A percentile compares a stretch with the other conserved stretches of the same genome.
phyloP scores from a whole-genome alignment of 441 rosid genomes.

The Codiaeum variegatum region DNA sequence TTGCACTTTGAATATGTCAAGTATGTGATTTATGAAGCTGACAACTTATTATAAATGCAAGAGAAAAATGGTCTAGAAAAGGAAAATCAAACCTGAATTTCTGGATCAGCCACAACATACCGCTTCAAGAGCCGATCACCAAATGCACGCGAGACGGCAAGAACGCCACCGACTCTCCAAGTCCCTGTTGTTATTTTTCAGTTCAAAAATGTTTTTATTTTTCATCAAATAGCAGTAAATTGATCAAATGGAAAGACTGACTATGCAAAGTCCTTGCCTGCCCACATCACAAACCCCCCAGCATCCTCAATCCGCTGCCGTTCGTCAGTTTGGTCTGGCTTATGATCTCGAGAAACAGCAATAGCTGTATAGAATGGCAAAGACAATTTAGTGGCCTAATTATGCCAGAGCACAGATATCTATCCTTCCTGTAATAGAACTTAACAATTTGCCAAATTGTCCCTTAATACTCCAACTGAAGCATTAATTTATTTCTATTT shows the following conservation, averaged over 20 bases:
- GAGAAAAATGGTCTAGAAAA: not conserved
- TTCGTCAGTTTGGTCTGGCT: constrained; percentile 95
- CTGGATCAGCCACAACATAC: constrained; percentile 98
- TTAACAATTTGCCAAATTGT: not conserved
- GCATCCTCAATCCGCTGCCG: constrained; percentile 95
- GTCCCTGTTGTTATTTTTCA: constrained; percentile 54
- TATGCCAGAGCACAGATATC: not conserved
- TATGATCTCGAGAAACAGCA: constrained; percentile 97
- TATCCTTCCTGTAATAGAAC: not conserved
- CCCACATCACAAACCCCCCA: constrained; percentile 99
- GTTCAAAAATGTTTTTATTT: not conserved
- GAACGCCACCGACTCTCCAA: constrained; percentile 99
- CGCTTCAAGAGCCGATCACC: constrained; percentile 94
- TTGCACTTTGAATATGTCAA: not conserved
- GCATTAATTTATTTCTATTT: not conserved
- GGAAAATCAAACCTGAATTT: constrained; percentile 66
- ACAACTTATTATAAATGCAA: not conserved
- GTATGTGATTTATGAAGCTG: not conserved
- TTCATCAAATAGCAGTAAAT: not conserved
- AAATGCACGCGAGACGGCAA: constrained; percentile 99
- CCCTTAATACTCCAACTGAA: not conserved
- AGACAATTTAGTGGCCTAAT: constrained; percentile 4
- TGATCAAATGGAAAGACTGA: not conserved
- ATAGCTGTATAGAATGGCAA: constrained; percentile 48
- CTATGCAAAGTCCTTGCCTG: constrained; percentile 45